phyloP scores from a whole-genome alignment of 177 flowering plant genomes.

The Vitis hybrid region DNA sequence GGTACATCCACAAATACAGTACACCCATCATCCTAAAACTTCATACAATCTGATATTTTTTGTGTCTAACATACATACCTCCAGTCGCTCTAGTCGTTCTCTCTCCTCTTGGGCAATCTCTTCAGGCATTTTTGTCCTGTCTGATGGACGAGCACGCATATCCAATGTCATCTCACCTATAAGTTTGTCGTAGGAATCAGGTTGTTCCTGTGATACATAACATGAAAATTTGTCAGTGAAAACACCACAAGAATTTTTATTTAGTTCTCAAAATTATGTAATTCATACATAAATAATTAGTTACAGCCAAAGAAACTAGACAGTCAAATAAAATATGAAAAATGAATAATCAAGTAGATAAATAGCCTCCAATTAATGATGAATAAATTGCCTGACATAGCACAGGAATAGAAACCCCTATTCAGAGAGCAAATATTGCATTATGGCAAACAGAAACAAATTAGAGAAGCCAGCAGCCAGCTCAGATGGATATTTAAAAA shows the following conservation, averaged over 20 bases:
- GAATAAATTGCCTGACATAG: neutral
- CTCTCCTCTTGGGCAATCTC: conserved; percentile 93
- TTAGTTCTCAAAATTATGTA: neutral
- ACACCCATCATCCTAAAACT: neutral
- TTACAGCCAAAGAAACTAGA: neutral
- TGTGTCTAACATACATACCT: conserved; percentile 42
- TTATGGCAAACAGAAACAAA: neutral
- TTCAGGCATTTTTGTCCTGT: conserved; percentile 84
- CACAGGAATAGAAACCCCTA: neutral
- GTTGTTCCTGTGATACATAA: conserved; percentile 48
- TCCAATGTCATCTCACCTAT: conserved; percentile 69
- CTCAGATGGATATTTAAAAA: too few species aligned
- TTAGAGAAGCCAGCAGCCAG: neutral
- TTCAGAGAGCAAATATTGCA: neutral
- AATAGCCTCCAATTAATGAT: neutral
- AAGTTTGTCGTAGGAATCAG: conserved; percentile 73
- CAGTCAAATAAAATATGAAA: neutral
- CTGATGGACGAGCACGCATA: conserved; percentile 83
- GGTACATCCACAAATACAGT: neutral
- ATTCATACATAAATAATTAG: neutral
- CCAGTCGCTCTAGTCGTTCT: conserved; percentile 71
- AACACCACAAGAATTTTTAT: neutral
- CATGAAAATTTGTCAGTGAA: too few species aligned
- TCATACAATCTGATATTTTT: neutral
- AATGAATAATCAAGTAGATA: neutral